A percentile compares a stretch with the other conserved stretches of the same genome.
phyloP scores from a whole-genome alignment of 371 early-diverging fungal genomes.

The Amoeboaphelidium protococcarum region DNA sequence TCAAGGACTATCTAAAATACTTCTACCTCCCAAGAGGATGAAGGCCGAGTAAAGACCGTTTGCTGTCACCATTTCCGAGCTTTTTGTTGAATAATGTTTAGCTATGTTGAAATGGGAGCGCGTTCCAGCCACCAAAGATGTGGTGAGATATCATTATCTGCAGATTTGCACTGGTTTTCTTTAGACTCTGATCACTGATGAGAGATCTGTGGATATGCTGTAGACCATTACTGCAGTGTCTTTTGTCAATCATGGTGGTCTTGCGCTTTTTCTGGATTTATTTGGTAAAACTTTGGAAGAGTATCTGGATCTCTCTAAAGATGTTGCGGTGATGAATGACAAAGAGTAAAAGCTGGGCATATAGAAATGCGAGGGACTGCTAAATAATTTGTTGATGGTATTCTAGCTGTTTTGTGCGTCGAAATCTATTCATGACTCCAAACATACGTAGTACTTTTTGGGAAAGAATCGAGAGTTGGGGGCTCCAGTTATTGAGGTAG shows the following conservation, averaged over 20 bases:
- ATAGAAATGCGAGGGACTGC: too few species aligned
- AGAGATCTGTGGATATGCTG: slow-evolving; percentile 30
- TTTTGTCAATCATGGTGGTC: slow-evolving; percentile 32
- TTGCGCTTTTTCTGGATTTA: slow-evolving; percentile 23
- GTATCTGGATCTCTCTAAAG: slow-evolving; percentile 8
- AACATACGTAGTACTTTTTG: too few species aligned
- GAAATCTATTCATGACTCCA: too few species aligned
- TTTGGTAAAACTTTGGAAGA: slow-evolving; percentile 27
- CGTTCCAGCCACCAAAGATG: slow-evolving; percentile 19
- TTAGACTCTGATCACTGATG: slow-evolving; percentile 10
- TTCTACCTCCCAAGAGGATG: not conserved
- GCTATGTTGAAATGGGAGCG: not conserved
- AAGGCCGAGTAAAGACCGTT: not conserved
- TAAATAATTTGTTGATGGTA: too few species aligned
- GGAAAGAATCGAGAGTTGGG: too few species aligned
- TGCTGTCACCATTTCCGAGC: too few species aligned
- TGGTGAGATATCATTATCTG: slow-evolving; percentile 2
- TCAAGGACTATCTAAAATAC: slow-evolving; percentile 20
- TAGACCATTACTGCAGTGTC: slow-evolving; percentile 37
- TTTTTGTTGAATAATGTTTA: not conserved
- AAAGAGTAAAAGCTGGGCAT: slow-evolving; percentile 10
- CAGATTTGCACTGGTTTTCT: slow-evolving; percentile 4
- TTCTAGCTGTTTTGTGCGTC: too few species aligned
- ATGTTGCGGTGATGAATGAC: slow-evolving; percentile 3
- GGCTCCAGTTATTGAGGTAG: too few species aligned